Evolutionary conservation across 108 stramenopile species (phyloP), one percentile per base, ranked within the genome.

Genomic region (Nitzschia sp.): DNA sequence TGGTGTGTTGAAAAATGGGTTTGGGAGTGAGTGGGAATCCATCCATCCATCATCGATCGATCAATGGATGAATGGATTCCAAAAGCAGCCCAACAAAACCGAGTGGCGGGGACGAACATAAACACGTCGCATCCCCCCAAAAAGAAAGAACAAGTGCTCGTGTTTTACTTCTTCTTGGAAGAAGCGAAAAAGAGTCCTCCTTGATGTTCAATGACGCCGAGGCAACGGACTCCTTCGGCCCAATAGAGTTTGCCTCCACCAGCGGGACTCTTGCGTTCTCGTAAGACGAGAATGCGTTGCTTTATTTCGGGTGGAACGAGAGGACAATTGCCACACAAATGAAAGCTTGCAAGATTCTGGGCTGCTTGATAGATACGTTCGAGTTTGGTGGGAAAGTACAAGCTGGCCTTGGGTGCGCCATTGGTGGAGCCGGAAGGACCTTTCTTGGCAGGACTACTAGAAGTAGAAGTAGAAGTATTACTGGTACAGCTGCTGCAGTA

Each of bases 191-290:
- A 17, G 16, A 34, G 27, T 15, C 56, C 56, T 15, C 56, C 56
- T 29, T 34, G 4, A 4, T 68, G 69, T 53, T 80, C 80, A 23
- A 56, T 25, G 3, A 79, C 72, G 27, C 78, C 78, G 11, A 73
- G 34, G 11, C 31, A 46, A n/a, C 62, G 71, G 23, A 63, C 81
- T 13, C 69, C 66, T 28, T 91, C 87, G 21, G 78, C 78, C 90
- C 90, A 91, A 58, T 91, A 88, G 21, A 83, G 81, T 66, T 91
- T 91, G 70, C 90, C 74, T 31, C 90, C 87, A 6, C 90, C 85
- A 58, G 82, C 84, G 11, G 73, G 55, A 30, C 71, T 71, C 35
- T 83, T 76, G 45, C 59, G 60, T 25, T 82, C 81, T 38, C 79
- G 75, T 9, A 88, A 69, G 4, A 36, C 56, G 2, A 45, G 17